phyloP scores from a whole-genome alignment of 345 rosid species.

The Dipteronia sinensis region DNA sequence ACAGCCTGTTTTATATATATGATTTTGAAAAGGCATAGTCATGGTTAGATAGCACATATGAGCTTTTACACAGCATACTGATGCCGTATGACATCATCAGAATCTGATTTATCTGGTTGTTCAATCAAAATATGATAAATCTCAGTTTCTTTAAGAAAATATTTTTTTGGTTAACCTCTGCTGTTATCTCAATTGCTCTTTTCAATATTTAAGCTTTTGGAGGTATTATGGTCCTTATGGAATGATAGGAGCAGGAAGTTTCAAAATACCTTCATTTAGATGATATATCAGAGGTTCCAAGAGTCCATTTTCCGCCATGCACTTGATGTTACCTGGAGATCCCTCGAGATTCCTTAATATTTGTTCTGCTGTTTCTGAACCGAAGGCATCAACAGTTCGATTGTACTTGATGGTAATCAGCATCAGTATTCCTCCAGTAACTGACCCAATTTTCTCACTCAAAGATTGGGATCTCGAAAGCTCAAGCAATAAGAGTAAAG shows the following conservation, averaged over 20 bases:
- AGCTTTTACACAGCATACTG: background rate
- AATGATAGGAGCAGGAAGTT: background rate
- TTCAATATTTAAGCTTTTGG: background rate
- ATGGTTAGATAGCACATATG: background rate
- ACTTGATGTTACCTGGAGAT: slow-evolving; percentile 58
- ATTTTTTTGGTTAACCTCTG: background rate
- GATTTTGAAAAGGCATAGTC: slow-evolving; percentile 5
- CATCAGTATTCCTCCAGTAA: slow-evolving; percentile 72
- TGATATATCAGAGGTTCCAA: slow-evolving; percentile 77
- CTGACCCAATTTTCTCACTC: slow-evolving; percentile 58
- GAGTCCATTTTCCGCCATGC: slow-evolving; percentile 87
- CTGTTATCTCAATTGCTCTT: background rate
- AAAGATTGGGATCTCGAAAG: slow-evolving; percentile 56
- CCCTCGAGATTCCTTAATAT: slow-evolving; percentile 67
- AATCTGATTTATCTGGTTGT: background rate
- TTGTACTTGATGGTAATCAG: slow-evolving; percentile 67
- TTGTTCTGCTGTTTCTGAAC: slow-evolving; percentile 59
- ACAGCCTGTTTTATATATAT: slow-evolving; percentile 43
- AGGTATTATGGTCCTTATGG: background rate
- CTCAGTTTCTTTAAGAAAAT: background rate
- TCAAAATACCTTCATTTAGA: slow-evolving; percentile 60
- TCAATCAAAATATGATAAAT: background rate
- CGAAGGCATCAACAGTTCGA: slow-evolving; percentile 45
- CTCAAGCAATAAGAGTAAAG: slow-evolving; percentile 65
- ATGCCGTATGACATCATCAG: background rate